These are phyloP conservation scores for Carex kokanica DNA, from an alignment of 176 grass and related monocot genomes.

Conservation along the genomic window DNA sequence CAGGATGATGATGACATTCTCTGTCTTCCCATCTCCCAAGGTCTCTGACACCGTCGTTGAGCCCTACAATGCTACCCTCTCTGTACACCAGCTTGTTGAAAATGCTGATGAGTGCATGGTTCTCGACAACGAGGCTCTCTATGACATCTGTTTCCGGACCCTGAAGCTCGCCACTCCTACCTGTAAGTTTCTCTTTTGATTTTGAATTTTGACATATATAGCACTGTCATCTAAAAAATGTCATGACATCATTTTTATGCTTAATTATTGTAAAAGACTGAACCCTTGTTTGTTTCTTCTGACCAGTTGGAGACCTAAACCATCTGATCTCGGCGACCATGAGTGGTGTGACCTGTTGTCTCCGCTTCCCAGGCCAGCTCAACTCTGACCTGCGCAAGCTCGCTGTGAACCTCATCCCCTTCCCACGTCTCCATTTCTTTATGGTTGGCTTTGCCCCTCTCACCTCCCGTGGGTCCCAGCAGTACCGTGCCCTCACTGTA, in stretches of 20 bases:
- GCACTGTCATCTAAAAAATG: neutral
- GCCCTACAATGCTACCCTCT: constrained; percentile 90
- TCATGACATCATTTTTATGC: neutral
- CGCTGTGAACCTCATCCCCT: constrained; percentile 80
- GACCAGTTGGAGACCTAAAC: constrained; percentile 77
- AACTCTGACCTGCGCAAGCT: constrained; percentile 89
- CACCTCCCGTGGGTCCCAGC: constrained; percentile 71
- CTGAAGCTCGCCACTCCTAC: constrained; percentile 81
- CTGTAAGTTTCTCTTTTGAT: constrained; percentile 48
- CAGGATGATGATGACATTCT: constrained; percentile 95
- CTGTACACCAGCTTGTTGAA: constrained; percentile 91
- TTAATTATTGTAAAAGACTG: neutral
- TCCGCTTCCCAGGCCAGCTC: constrained; percentile 85
- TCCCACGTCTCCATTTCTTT: constrained; percentile 94
- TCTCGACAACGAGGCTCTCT: constrained; percentile 86
- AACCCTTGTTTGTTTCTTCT: constrained; percentile 2
- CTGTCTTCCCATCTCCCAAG: constrained; percentile 94
- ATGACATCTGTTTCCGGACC: constrained; percentile 93
- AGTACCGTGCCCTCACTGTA: constrained; percentile 70
- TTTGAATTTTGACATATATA: neutral
- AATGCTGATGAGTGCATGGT: constrained; percentile 97
- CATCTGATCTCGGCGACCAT: constrained; percentile 88
- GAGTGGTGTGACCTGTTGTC: constrained; percentile 81
- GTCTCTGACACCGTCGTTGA: constrained; percentile 93
- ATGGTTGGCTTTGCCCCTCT: constrained; percentile 82